Evolutionary conservation across 164 flowering plant genomes (phyloP), one percentile per base, ranked within the genome.

Genomic region (Cinnamomum micranthum): DNA sequence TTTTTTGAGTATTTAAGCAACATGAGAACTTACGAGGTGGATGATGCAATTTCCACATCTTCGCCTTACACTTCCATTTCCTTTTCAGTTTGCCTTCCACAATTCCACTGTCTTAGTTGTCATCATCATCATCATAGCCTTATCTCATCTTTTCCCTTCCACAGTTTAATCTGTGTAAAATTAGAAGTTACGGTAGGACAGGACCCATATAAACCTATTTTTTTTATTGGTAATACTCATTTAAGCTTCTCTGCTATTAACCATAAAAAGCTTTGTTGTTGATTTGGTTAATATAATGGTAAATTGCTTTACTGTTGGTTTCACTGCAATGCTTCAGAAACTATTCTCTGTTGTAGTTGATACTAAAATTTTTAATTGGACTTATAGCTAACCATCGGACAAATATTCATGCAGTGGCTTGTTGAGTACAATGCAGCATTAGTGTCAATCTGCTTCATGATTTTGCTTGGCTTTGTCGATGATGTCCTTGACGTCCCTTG

Each of bases 401-500:
- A 10, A 35, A 28, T 69, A n/a, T 71, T 68, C 70, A 68, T 85
- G 84, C 88, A 93, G 98, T 95, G 97, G 99, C 98, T 93, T 75
- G 96, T 92, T 74, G 96, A 92, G 84, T 95, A 92, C 80, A 90
- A 89, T 87, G 99, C 98, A 68, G 99, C 98, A 76, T 77, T 95
- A 75, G 93, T 89, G 75, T 92, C 92, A 67, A 87, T 93, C 76
- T 88, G 96, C 83, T 93, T 93, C 86, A 93, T 95, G 98, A 83
- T 82, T 74, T 85, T 95, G 77, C 98, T 95, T 81, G 99, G 99
- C 68, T 95, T 95, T 87, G 89, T 95, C 6, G 99, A 95, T 85
- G 99, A 95, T 80, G 97, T 95, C 78, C 92, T 95, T 67, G 99
- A 93, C 85, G 77, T 92, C 24, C 99, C 99, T 51, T 93, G 99